Conservation (phyloP, 768 basidiomycete genomes). For the Epithele typhae region DNA sequence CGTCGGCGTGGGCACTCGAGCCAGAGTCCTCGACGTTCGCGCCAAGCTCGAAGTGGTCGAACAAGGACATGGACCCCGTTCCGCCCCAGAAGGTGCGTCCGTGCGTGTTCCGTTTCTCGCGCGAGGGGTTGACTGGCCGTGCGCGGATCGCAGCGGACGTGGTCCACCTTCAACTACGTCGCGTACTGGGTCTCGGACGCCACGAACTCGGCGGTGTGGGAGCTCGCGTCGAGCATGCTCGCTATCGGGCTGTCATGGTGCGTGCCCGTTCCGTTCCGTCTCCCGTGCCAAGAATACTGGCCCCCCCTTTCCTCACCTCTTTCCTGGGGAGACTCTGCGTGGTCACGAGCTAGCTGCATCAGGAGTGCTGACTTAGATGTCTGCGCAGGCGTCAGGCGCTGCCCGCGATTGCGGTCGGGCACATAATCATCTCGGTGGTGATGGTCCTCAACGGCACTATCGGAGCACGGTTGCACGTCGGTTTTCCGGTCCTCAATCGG, state of each 20-base stretch:
- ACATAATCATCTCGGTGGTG: conserved; percentile 64
- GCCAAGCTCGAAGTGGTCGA: conserved; percentile 56
- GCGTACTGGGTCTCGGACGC: conserved; percentile 49
- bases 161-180: conserved; percentile 64
- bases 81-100: conserved; percentile 34
- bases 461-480: conserved; percentile 72
- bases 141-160: conserved; percentile 42
- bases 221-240: conserved; percentile 70
- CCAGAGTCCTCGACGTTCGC: conserved; percentile 53
- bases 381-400: conserved; percentile 56
- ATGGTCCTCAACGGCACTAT: conserved; percentile 78
- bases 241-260: conserved; percentile 71
- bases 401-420: conserved; percentile 66
- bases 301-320: too few relatives aligned
- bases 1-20: conserved; percentile 46
- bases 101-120: not conserved
- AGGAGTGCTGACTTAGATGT: not conserved
- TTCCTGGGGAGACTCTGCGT: not conserved
- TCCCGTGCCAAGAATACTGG: too few relatives aligned
- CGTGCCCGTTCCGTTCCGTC: too few relatives aligned
- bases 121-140: not conserved
- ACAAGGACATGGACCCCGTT: conserved; percentile 77
- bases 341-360: not conserved
- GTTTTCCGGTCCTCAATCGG: conserved; percentile 75
- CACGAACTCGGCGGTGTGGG: conserved; percentile 35